Evolutionary conservation across 441 rosid species (phyloP).

Genomic region (Iberis amara): DNA sequence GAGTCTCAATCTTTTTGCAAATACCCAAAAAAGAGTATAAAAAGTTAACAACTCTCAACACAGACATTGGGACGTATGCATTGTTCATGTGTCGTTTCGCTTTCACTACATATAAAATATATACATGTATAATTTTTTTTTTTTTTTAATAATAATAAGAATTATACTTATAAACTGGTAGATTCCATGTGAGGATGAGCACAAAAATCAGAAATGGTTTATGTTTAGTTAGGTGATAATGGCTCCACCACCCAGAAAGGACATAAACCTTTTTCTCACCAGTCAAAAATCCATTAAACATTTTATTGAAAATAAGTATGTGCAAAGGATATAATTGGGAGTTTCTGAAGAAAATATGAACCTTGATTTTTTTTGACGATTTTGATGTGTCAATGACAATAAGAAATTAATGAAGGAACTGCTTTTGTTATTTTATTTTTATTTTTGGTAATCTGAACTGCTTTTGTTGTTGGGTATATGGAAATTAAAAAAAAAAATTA

Average conservation of each 20-base stretch:
- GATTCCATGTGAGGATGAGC: conserved; percentile 22
- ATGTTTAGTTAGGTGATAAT: conserved; percentile 7
- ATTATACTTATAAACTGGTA: conserved; percentile 1
- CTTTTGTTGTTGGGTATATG: conserved; percentile 24
- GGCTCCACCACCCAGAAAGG: conserved; percentile 23
- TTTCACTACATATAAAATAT: conserved; percentile 4
- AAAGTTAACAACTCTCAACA: conserved; percentile 17
- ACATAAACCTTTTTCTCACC: not conserved
- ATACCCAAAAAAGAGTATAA: conserved; percentile 28
- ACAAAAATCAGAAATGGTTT: conserved; percentile 20
- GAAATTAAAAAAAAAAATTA: too few species aligned
- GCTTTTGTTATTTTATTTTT: too few species aligned
- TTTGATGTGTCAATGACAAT: conserved; percentile 10
- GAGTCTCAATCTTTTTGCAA: conserved; percentile 34
- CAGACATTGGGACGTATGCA: conserved; percentile 28
- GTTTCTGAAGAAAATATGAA: too few species aligned
- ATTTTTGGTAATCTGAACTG: not conserved
- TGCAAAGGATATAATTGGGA: too few species aligned
- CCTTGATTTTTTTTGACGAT: not conserved
- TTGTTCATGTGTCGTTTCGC: conserved; percentile 19
- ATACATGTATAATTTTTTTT: too few species aligned
- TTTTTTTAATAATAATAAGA: too few species aligned
- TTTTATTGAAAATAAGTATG: too few species aligned
- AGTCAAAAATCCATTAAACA: too few species aligned
- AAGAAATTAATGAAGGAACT: conserved; percentile 23